A percentile compares a stretch with the other conserved stretches of the same genome.
These are phyloP conservation scores for Leccinum pallidistipes DNA, from an alignment of 1,284 basidiomycete genomes.

Conservation along the genomic window DNA sequence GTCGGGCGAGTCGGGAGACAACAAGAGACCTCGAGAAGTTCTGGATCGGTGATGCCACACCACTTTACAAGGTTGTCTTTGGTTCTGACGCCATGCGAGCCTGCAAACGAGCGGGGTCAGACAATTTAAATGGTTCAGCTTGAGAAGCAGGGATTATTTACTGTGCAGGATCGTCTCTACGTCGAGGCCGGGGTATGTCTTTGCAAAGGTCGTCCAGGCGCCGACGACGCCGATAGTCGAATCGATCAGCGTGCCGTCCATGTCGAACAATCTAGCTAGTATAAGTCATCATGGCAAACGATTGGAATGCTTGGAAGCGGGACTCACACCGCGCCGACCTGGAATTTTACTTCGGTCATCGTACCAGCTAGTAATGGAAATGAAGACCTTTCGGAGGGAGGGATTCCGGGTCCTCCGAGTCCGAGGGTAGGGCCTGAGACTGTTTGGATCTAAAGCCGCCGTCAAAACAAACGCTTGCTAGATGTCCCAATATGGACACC, in stretches of 20 bases:
- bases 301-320: not conserved
- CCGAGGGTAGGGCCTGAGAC: not conserved
- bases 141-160: conserved; percentile 31
- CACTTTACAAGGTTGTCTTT: conserved; percentile 73
- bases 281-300: conserved; percentile 1
- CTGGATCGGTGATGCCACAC: conserved; percentile 69
- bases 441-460: conserved; percentile 29
- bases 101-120: conserved; percentile 40
- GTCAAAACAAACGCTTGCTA: conserved; percentile 30
- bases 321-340: conserved; percentile 57
- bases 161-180: conserved; percentile 63
- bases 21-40: conserved; percentile 58
- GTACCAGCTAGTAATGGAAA: not conserved
- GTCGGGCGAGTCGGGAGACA: not conserved
- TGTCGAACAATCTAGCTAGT: conserved; percentile 62
- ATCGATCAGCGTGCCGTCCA: conserved; percentile 79
- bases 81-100: conserved; percentile 79
- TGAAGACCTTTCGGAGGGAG: not conserved
- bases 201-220: conserved; percentile 68
- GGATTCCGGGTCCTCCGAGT: not conserved
- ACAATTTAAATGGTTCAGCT: not conserved
- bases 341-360: conserved; percentile 51
- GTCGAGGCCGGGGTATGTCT: conserved; percentile 63
- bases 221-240: conserved; percentile 73
- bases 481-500: conserved; percentile 15